Evolutionary conservation across 768 basidiomycete species (phyloP).

Genomic region (Pisolithus marmoratus): DNA sequence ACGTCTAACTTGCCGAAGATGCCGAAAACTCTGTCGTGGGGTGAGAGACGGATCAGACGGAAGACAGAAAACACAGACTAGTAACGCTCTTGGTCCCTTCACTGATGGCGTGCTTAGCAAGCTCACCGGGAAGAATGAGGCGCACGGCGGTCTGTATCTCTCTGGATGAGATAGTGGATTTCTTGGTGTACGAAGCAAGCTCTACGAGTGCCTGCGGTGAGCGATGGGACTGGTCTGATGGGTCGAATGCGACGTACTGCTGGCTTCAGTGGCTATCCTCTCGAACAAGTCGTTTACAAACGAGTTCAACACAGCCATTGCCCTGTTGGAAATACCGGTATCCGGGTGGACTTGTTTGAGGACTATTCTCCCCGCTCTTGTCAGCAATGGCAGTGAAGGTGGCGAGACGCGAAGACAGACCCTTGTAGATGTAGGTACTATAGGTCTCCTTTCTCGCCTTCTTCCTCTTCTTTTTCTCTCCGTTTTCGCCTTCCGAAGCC

Average conservation of each 20-base stretch:
- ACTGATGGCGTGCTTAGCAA: constrained; percentile 72
- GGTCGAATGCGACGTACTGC: constrained; percentile 31
- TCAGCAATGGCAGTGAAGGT: background rate
- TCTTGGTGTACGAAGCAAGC: constrained; percentile 65
- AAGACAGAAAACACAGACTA: constrained; percentile 15
- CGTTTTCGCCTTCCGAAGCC: constrained; percentile 15
- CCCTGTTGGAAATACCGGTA: constrained; percentile 69
- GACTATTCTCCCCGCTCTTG: constrained; percentile 28
- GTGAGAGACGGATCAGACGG: constrained; percentile 1
- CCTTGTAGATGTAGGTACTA: constrained; percentile 62
- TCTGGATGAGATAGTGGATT: constrained; percentile 68
- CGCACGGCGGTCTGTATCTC: constrained; percentile 70
- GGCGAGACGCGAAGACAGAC: constrained; percentile 20
- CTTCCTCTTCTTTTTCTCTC: constrained; percentile 47
- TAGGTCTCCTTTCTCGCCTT: constrained; percentile 57
- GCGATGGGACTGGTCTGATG: background rate
- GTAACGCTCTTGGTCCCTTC: constrained; percentile 67
- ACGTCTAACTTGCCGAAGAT: constrained; percentile 5
- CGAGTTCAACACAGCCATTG: constrained; percentile 53
- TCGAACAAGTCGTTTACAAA: constrained; percentile 62
- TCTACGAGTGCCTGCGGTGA: constrained; percentile 23
- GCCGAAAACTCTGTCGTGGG: constrained; percentile 22
- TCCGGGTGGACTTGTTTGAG: constrained; percentile 72
- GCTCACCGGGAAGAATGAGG: constrained; percentile 65
- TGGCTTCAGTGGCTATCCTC: constrained; percentile 49